These are phyloP conservation scores for Cladosporium phlei DNA, from an alignment of 2,329 filamentous ascomycete species.

Conservation along the genomic window DNA sequence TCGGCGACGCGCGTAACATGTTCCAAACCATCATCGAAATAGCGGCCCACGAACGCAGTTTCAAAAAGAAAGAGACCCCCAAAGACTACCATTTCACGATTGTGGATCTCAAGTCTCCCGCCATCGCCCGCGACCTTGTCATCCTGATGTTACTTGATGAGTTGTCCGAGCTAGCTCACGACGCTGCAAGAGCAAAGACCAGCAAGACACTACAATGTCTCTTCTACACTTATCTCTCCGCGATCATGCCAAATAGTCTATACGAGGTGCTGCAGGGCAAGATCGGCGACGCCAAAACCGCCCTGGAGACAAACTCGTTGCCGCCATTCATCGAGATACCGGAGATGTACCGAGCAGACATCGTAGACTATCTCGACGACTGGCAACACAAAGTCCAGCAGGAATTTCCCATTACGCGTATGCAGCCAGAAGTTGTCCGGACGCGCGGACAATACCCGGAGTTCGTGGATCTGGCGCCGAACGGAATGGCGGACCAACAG, in stretches of 20 bases:
- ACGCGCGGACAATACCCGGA: too few species aligned
- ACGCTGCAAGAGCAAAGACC: background rate
- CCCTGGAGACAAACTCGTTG: background rate
- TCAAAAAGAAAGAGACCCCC: background rate
- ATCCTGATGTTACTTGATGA: background rate
- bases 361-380: background rate
- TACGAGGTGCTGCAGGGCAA: background rate
- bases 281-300: background rate
- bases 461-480: too few species aligned
- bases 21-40: background rate
- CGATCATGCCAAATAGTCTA: background rate
- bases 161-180: background rate
- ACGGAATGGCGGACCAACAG: background rate
- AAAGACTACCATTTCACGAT: constrained; percentile 1
- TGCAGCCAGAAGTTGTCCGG: background rate
- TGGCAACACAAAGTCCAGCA: background rate
- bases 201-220: background rate
- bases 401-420: background rate
- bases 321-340: background rate
- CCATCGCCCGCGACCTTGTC: background rate
- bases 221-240: constrained; percentile 1
- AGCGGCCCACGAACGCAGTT: background rate
- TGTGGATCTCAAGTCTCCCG: background rate
- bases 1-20: constrained; percentile 12
- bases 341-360: background rate